phyloP scores from a whole-genome alignment of 306 rosid species.

The Acacia melanoxylon region DNA sequence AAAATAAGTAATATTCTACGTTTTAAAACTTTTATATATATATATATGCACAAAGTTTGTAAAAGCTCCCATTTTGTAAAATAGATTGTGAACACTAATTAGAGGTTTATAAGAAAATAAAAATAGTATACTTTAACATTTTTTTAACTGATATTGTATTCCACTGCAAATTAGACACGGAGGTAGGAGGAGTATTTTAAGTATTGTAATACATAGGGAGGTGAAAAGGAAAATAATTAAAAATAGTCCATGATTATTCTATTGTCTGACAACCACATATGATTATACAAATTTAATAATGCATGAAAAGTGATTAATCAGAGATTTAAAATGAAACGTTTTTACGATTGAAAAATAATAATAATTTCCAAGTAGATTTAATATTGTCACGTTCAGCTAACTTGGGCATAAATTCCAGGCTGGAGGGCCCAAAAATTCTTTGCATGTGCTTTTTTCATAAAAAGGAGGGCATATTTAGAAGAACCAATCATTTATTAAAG shows the following conservation, averaged over 20 bases:
- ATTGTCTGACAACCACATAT: not conserved
- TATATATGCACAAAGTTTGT: too few relatives aligned
- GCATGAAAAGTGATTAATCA: not conserved
- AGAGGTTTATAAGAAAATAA: too few relatives aligned
- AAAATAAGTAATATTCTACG: too few relatives aligned
- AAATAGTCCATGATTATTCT: not conserved
- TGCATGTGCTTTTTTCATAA: not conserved
- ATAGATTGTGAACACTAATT: not conserved
- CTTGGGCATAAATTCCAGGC: not conserved
- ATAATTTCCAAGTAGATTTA: not conserved
- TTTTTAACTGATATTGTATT: too few relatives aligned
- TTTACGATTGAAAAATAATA: not conserved
- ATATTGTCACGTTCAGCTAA: not conserved
- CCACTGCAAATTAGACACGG: too few relatives aligned
- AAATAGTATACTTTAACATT: too few relatives aligned
- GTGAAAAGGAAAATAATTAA: not conserved
- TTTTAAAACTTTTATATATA: too few relatives aligned
- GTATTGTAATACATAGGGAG: not conserved
- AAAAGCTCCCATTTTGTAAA: not conserved
- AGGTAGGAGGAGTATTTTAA: not conserved
- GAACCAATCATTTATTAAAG: not conserved
- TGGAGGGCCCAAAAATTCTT: not conserved
- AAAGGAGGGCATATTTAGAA: not conserved
- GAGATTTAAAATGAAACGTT: not conserved
- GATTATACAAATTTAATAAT: not conserved